phyloP scores from a whole-genome alignment of 495 filamentous ascomycete species.

The Articulospora tetracladia region DNA sequence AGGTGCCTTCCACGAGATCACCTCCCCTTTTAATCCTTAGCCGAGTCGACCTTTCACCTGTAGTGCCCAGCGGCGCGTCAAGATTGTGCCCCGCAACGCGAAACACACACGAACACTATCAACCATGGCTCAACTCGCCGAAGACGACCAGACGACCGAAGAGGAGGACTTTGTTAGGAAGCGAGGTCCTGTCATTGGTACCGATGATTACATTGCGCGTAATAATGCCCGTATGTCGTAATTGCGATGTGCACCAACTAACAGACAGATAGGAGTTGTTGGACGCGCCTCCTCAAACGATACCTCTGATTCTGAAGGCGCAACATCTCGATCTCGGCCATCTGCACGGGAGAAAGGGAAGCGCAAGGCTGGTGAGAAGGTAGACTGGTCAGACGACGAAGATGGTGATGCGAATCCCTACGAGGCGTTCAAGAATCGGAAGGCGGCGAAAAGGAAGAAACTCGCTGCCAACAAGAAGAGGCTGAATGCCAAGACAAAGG shows the following conservation, averaged over 20 bases:
- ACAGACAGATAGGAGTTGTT: neutral
- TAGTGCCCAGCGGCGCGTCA: neutral
- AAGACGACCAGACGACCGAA: neutral
- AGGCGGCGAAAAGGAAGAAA: constrained; percentile 22
- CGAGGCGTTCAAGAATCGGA: constrained; percentile 29
- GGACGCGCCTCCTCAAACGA: neutral
- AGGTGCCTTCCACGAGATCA: too few species aligned
- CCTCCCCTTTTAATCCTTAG: too few species aligned
- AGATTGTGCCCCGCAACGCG: neutral
- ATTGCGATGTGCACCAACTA: neutral
- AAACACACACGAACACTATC: neutral
- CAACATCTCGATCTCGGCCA: neutral
- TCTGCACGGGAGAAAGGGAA: constrained; percentile 14
- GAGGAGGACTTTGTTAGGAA: neutral
- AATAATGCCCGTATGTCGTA: neutral
- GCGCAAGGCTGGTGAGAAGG: constrained; percentile 25
- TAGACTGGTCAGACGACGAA: constrained; percentile 39
- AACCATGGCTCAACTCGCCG: neutral
- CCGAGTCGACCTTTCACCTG: too few species aligned
- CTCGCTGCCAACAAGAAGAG: constrained; percentile 24
- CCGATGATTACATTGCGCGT: constrained; percentile 1
- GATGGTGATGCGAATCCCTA: constrained; percentile 31
- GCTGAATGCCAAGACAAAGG: constrained; percentile 23
- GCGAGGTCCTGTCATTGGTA: neutral
- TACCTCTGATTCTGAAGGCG: neutral